phyloP scores from a whole-genome alignment of 306 rosid species.

The Trichosanthes cucumerina region DNA sequence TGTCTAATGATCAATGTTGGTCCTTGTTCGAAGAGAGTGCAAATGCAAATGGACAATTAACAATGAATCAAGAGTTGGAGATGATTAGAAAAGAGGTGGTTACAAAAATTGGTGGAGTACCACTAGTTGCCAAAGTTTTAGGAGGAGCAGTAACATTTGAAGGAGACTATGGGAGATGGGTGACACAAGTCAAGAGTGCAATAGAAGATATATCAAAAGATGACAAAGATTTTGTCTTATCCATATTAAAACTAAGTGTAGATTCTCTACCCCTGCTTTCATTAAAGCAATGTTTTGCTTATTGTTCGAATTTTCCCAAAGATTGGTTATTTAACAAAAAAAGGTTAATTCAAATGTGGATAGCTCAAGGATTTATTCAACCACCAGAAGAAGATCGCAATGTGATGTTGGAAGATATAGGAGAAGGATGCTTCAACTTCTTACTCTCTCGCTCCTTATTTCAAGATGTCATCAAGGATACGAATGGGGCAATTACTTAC shows the following conservation, averaged over 20 bases:
- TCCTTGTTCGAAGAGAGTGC: not conserved
- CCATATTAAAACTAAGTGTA: not conserved
- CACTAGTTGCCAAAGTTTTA: slow-evolving; percentile 9
- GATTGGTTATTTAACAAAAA: not conserved
- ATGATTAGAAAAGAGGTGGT: not conserved
- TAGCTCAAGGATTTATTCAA: slow-evolving; percentile 5
- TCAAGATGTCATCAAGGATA: too few relatives aligned
- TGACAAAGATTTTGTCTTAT: not conserved
- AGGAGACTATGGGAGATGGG: not conserved
- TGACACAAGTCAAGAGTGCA: not conserved
- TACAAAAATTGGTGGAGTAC: slow-evolving; percentile 7
- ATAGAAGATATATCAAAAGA: not conserved
- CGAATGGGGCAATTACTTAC: not conserved
- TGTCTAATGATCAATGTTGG: slow-evolving; percentile 9
- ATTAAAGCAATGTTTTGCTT: slow-evolving; percentile 15
- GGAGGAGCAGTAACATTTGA: slow-evolving; percentile 1
- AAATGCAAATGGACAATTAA: not conserved
- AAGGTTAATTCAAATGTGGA: slow-evolving; percentile 6
- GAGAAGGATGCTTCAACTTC: not conserved
- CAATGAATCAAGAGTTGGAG: not conserved
- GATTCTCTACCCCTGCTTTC: not conserved
- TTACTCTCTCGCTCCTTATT: not conserved
- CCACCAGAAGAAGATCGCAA: not conserved
- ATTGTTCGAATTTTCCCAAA: slow-evolving; percentile 3
- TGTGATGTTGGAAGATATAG: not conserved